These are phyloP conservation scores for Yarrowia galli DNA, from an alignment of 1,139 yeast species.

Conservation along the genomic window DNA sequence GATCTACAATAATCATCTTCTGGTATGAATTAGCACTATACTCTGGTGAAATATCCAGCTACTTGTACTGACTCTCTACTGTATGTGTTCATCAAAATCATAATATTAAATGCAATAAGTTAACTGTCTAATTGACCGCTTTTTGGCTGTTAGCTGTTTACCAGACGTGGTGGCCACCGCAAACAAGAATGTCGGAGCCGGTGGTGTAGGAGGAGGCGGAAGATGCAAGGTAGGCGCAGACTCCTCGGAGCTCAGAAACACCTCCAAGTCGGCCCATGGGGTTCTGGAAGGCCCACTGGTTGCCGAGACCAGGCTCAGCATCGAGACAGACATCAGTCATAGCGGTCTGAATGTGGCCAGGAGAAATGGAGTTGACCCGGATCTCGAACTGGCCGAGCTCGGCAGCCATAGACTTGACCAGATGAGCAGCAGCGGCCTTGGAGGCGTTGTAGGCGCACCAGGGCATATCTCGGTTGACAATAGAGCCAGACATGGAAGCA, in stretches of 20 bases:
- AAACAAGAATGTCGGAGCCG: slow-evolving; percentile 77
- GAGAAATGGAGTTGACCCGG: slow-evolving; percentile 63
- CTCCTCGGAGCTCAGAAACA: slow-evolving; percentile 71
- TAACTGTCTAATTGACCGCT: slow-evolving; percentile 6
- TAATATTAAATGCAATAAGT: slow-evolving; percentile 33
- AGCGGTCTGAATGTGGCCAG: slow-evolving; percentile 59
- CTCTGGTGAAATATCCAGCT: too few relatives aligned
- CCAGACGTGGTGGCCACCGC: slow-evolving; percentile 80
- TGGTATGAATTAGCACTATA: too few relatives aligned
- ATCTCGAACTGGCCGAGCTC: slow-evolving; percentile 56
- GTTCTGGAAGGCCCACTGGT: slow-evolving; percentile 49
- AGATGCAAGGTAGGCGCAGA: slow-evolving; percentile 74
- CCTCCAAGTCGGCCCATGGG: slow-evolving; percentile 48
- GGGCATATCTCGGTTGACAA: slow-evolving; percentile 62
- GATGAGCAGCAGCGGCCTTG: slow-evolving; percentile 64
- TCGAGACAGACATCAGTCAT: slow-evolving; percentile 47
- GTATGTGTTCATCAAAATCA: slow-evolving; percentile 15
- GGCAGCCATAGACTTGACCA: slow-evolving; percentile 61
- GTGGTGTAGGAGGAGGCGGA: slow-evolving; percentile 78
- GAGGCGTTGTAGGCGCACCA: slow-evolving; percentile 66
- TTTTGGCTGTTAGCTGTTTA: slow-evolving; percentile 43
- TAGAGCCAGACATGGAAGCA: slow-evolving; percentile 65
- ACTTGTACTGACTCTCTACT: too few relatives aligned
- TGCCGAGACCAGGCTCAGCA: slow-evolving; percentile 47
- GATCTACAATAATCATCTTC: too few relatives aligned